Evolutionary conservation across 75 land plant genomes (phyloP).

Genomic region (Cupressus sempervirens): DNA sequence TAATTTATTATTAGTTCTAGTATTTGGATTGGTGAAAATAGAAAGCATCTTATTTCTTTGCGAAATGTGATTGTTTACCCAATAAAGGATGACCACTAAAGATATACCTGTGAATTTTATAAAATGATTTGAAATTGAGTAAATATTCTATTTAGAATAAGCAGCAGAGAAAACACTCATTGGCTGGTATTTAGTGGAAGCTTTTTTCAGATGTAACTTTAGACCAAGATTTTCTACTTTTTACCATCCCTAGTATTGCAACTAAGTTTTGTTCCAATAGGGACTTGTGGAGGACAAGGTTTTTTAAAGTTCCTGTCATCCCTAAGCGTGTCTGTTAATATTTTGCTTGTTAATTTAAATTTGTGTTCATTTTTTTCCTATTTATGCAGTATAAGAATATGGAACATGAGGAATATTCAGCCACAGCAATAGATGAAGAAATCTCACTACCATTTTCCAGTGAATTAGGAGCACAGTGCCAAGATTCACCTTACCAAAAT

Average conservation of each 20-base stretch:
- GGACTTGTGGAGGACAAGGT: neutral
- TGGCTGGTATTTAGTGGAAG: neutral
- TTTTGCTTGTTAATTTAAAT: neutral
- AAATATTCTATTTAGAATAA: neutral
- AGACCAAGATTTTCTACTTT: neutral
- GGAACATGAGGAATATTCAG: neutral
- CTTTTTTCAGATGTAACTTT: neutral
- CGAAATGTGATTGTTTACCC: neutral
- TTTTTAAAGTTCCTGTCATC: neutral
- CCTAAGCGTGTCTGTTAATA: neutral
- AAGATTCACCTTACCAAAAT: neutral
- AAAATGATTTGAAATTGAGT: neutral
- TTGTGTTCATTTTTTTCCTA: neutral
- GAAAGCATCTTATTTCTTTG: neutral
- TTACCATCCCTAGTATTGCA: neutral
- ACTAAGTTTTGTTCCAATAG: neutral
- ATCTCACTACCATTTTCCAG: neutral
- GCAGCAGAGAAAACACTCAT: neutral
- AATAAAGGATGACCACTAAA: neutral
- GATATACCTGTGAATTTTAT: neutral
- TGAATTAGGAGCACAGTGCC: neutral
- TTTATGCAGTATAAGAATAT: neutral
- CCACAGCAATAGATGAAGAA: neutral
- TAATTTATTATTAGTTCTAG: neutral
- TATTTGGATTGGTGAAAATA: neutral